Evolutionary conservation across 1,139 yeast genomes (phyloP).

Genomic region (Nematodospora anomalae): DNA sequence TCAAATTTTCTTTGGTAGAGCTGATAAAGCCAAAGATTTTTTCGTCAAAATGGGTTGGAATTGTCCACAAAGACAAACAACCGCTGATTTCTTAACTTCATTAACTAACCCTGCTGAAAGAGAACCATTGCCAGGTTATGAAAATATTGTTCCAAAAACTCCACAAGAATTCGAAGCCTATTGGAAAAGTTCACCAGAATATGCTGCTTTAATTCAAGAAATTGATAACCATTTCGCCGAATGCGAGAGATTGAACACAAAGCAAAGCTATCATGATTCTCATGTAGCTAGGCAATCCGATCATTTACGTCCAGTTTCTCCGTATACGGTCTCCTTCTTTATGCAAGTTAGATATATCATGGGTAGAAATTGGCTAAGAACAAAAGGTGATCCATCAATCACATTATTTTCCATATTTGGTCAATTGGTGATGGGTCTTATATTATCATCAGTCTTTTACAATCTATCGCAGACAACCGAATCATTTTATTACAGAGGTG

Average conservation of each 20-base stretch:
- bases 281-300: constrained; percentile 34
- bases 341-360: constrained; percentile 35
- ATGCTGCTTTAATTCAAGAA: constrained; percentile 15
- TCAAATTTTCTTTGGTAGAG: constrained; percentile 73
- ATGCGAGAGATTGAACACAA: constrained; percentile 9
- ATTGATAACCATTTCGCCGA: constrained; percentile 19
- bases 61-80: constrained; percentile 75
- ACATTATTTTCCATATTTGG: constrained; percentile 27
- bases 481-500: constrained; percentile 59
- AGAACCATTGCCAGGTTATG: constrained; percentile 47
- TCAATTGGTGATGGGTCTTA: constrained; percentile 31
- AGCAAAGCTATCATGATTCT: constrained; percentile 19
- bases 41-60: constrained; percentile 51
- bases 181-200: constrained; percentile 26
- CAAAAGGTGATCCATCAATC: constrained; percentile 32
- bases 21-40: constrained; percentile 53
- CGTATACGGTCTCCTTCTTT: constrained; percentile 34
- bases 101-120: constrained; percentile 72
- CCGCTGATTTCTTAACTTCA: constrained; percentile 79
- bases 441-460: constrained; percentile 53
- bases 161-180: constrained; percentile 24
- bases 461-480: constrained; percentile 45
- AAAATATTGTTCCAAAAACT: constrained; percentile 25
- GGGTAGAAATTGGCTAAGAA: constrained; percentile 27
- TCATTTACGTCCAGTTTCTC: constrained; percentile 24